Percentiles rank a stretch among this genome's conserved stretches.
Conservation (phyloP, 1,284 basidiomycete genomes). For the Quambalaria eucalypti region DNA sequence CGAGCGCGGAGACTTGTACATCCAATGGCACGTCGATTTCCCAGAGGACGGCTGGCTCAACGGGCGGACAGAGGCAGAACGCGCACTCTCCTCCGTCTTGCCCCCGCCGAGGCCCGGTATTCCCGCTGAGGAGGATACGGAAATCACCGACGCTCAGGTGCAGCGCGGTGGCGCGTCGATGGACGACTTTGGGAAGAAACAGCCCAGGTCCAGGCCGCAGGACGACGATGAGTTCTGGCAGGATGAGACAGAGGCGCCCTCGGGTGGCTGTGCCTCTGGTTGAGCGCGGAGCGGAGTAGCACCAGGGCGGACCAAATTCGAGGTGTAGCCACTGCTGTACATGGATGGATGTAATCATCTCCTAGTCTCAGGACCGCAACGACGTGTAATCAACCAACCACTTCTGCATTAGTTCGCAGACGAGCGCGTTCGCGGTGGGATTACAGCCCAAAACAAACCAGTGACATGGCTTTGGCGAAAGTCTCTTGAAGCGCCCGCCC, state of each 20-base stretch:
- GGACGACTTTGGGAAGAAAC: background rate
- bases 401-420: too few relatives aligned
- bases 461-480: too few relatives aligned
- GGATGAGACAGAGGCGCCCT: slow-evolving; percentile 1
- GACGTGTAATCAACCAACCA: too few relatives aligned
- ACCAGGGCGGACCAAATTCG: too few relatives aligned
- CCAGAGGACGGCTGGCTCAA: slow-evolving; percentile 27
- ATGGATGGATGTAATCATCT: too few relatives aligned
- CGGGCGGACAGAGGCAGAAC: background rate
- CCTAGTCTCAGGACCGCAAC: too few relatives aligned
- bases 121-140: background rate
- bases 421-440: too few relatives aligned
- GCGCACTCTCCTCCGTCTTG: background rate
- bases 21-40: slow-evolving; percentile 39
- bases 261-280: background rate
- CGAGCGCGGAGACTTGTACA: slow-evolving; percentile 33
- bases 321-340: too few relatives aligned
- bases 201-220: background rate
- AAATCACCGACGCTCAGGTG: background rate
- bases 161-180: background rate
- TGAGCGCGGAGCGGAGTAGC: too few relatives aligned
- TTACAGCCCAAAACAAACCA: too few relatives aligned
- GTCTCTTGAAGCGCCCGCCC: too few relatives aligned
- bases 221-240: background rate
- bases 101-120: background rate